Evolutionary conservation across 2,329 filamentous ascomycete species (phyloP), one percentile per base, ranked within the genome.

Genomic region (Chaetomium sp.): DNA sequence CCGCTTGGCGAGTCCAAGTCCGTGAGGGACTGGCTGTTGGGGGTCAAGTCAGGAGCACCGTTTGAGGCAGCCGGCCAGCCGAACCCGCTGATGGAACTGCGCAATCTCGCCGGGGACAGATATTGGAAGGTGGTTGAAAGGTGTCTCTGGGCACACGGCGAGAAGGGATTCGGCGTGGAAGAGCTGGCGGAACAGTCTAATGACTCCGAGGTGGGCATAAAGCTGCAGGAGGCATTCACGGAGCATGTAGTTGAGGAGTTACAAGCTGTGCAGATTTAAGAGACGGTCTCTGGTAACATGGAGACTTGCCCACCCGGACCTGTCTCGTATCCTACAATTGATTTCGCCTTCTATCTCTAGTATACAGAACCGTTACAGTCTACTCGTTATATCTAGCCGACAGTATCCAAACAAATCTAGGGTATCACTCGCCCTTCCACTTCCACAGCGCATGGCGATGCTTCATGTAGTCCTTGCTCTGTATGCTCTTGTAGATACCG

Each of bases 401-500:
- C 19, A 21, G 6, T 29, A 42, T 31, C 16, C 35, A 21, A 6
- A 54, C n/a, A 27, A 50, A n/a, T 1, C 23, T 33, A 16, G 57
- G 57, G 31, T 38, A 29, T 64, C 55, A 64, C 55, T 72, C 68
- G 9, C 64, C 75, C 64, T 79, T 81, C 77, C 80, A 83, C 76
- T 82, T 85, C 84, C 84, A 87, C 71, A 77, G 74, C 0, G 83
- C 82, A 45, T 77, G 73, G 16, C 84, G 78, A 69, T 87, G 83
- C 62, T 86, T 75, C 72, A 79, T 73, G 65, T 85, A 86, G 63
- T 86, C 84, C 68, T 78, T 78, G 71, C 85, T 87, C 72, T 79
- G 75, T 60, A 89, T 87, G 42, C 83, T 81, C 75, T 84, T 84
- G 72, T 77, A 82, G 59, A 89, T 83, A 1, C 87, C 87, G 62